Evolutionary conservation across 768 basidiomycete species (phyloP).

Genomic region (Kondoa subrosea): DNA sequence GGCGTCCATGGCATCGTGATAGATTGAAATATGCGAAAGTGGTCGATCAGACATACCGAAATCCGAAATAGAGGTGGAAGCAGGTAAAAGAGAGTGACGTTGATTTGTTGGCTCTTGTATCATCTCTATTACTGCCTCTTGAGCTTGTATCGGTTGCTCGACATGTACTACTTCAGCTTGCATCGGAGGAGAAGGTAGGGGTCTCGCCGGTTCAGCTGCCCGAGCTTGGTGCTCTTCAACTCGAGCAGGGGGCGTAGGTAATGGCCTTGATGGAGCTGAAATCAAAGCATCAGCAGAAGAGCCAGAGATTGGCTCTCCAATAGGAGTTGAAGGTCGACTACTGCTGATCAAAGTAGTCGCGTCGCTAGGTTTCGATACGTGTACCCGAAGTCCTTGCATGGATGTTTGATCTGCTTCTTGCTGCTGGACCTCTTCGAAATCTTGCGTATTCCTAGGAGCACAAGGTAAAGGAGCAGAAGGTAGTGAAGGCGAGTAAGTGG

Average conservation of each 20-base stretch:
- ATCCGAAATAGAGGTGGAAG: too few relatives aligned
- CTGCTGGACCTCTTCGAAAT: too few relatives aligned
- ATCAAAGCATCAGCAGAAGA: neutral
- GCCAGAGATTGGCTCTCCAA: neutral
- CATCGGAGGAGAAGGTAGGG: too few relatives aligned
- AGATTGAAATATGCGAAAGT: too few relatives aligned
- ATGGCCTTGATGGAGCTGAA: neutral
- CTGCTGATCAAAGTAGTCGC: neutral
- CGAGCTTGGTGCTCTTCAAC: neutral
- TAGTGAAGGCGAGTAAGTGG: neutral
- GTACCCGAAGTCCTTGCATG: neutral
- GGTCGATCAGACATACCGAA: too few relatives aligned
- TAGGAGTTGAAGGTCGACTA: neutral
- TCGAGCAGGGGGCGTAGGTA: neutral
- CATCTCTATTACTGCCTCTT: too few relatives aligned
- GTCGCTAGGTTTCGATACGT: neutral
- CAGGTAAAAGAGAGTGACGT: too few relatives aligned
- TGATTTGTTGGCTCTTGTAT: neutral
- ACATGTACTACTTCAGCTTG: too few relatives aligned
- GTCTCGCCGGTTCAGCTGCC: neutral
- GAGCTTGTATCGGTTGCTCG: too few relatives aligned
- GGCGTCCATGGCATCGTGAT: too few relatives aligned
- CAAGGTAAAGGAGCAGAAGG: neutral
- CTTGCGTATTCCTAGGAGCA: too few relatives aligned
- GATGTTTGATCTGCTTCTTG: too few relatives aligned